A percentile compares a stretch with the other conserved stretches of the same genome.
Conservation (phyloP, 1,284 basidiomycete species). For the Cutaneotrichosporon sp. region DNA sequence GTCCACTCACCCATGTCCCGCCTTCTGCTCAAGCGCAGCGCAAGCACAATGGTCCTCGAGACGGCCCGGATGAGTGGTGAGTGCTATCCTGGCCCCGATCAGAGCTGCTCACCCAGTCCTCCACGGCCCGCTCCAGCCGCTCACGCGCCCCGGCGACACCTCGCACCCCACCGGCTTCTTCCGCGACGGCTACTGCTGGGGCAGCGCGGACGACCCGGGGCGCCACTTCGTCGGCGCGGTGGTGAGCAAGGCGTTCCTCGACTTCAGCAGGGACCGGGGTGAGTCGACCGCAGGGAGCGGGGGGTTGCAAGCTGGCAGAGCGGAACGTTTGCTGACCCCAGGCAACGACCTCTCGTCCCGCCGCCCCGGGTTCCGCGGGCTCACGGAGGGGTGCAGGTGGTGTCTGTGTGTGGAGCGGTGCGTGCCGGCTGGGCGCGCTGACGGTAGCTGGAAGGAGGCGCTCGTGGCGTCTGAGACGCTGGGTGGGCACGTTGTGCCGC, state of each 20-base stretch:
- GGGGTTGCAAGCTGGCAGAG: not conserved
- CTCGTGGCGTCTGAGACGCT: constrained; percentile 41
- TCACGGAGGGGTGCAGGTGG: constrained; percentile 50
- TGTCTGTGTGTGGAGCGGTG: constrained; percentile 52
- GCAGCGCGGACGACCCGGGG: constrained; percentile 37
- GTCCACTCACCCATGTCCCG: not conserved
- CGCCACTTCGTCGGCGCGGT: constrained; percentile 48
- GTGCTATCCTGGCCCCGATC: too few relatives aligned
- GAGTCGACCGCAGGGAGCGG: constrained; percentile 17
- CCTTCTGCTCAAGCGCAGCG: constrained; percentile 8
- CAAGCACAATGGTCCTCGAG: constrained; percentile 44
- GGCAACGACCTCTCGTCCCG: constrained; percentile 50
- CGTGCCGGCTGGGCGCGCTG: not conserved
- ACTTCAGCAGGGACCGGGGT: constrained; percentile 46
- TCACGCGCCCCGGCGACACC: constrained; percentile 35
- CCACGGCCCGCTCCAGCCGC: constrained; percentile 41
- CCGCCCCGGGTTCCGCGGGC: constrained; percentile 40
- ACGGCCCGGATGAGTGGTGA: constrained; percentile 39
- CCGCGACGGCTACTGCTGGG: constrained; percentile 50
- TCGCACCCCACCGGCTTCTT: constrained; percentile 46
- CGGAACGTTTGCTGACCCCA: constrained; percentile 19
- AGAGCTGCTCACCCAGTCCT: too few relatives aligned
- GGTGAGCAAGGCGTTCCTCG: constrained; percentile 46
- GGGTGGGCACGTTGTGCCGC: constrained; percentile 46
- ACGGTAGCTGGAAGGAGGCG: constrained; percentile 50